These are phyloP conservation scores for Artemisia annua DNA, from an alignment of 129 eudicot species.

Conservation along the genomic window DNA sequence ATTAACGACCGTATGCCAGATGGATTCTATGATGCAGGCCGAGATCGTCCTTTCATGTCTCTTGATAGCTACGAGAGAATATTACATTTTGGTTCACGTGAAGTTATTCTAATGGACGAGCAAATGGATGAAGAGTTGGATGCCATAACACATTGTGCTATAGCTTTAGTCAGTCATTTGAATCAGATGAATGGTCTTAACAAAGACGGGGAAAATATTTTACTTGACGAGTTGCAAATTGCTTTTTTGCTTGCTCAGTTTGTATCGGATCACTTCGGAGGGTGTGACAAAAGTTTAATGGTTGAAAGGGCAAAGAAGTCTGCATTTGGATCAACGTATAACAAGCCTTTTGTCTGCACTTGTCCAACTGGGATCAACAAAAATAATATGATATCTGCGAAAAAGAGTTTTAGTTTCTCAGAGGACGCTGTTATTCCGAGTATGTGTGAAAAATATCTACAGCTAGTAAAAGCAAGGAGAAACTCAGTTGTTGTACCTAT, in stretches of 20 bases:
- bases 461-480: slow-evolving; percentile 52
- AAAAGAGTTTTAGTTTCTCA: slow-evolving; percentile 33
- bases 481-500: slow-evolving; percentile 79
- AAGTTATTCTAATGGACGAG: slow-evolving; percentile 91
- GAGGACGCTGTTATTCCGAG: slow-evolving; percentile 57
- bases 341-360: slow-evolving; percentile 87
- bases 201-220: slow-evolving; percentile 25
- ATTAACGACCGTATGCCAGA: slow-evolving; percentile 70
- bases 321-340: slow-evolving; percentile 70
- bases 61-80: slow-evolving; percentile 61
- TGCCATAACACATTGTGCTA: slow-evolving; percentile 69
- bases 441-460: slow-evolving; percentile 78
- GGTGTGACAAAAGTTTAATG: slow-evolving; percentile 68
- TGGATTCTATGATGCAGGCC: slow-evolving; percentile 98
- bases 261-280: slow-evolving; percentile 95
- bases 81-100: slow-evolving; percentile 70
- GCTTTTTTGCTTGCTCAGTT: slow-evolving; percentile 91
- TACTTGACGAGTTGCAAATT: slow-evolving; percentile 49
- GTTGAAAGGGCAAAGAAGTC: slow-evolving; percentile 65
- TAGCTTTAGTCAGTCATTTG: slow-evolving; percentile 32
- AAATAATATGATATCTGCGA: slow-evolving; percentile 29
- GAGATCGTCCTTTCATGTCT: slow-evolving; percentile 90
- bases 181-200: neutral
- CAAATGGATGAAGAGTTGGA: slow-evolving; percentile 76
- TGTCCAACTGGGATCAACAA: slow-evolving; percentile 70